Percentiles rank a stretch among this genome's conserved stretches.
phyloP scores from a whole-genome alignment of 306 rosid genomes.

The Casuarina cunninghamiana region DNA sequence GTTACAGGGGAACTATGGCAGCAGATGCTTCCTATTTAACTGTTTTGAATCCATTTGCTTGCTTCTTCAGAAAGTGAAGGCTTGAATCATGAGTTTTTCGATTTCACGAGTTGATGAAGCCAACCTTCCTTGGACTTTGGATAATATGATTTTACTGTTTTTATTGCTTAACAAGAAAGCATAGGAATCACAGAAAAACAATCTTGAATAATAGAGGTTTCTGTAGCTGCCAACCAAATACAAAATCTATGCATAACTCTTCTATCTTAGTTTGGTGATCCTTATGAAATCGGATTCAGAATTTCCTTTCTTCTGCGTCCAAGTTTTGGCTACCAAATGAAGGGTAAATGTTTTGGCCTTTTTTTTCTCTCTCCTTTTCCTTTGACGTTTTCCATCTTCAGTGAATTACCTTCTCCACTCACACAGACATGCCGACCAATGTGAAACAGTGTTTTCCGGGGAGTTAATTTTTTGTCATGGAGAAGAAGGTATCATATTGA shows the following conservation, averaged over 20 bases:
- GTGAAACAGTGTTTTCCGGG: not conserved
- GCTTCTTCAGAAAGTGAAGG: conserved; percentile 5
- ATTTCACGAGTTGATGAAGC: not conserved
- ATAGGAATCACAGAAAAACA: not conserved
- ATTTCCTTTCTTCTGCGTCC: not conserved
- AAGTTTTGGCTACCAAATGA: not conserved
- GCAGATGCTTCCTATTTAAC: not conserved
- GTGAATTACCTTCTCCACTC: not conserved
- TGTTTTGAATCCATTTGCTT: not conserved
- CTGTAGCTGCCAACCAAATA: not conserved
- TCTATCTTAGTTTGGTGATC: not conserved
- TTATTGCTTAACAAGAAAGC: not conserved
- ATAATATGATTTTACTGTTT: not conserved
- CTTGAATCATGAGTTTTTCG: not conserved
- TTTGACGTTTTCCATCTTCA: not conserved
- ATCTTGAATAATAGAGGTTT: not conserved
- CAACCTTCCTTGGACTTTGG: not conserved
- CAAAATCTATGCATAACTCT: too few relatives aligned
- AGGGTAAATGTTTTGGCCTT: not conserved
- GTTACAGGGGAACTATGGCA: not conserved
- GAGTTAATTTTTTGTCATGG: not conserved
- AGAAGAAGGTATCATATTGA: not conserved
- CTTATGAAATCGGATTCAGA: not conserved
- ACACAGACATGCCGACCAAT: not conserved
- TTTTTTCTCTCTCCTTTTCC: too few relatives aligned